Evolutionary conservation across 2,329 filamentous ascomycete genomes (phyloP).

Genomic region (Fusarium poae): DNA sequence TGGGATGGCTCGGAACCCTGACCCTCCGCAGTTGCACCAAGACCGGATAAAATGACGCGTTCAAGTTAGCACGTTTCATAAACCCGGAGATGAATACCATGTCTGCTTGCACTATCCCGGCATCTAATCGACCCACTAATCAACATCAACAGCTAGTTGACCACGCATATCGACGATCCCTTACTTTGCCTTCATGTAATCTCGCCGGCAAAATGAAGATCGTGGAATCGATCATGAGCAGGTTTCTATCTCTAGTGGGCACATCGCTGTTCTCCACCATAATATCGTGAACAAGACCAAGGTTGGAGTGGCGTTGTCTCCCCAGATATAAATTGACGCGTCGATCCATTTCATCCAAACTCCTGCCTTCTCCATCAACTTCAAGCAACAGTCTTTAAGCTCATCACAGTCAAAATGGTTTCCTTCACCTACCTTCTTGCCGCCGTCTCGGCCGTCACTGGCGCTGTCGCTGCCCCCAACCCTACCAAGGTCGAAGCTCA

Average conservation of each 20-base stretch:
- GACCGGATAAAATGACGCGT: conserved; percentile 28
- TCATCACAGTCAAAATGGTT: conserved; percentile 35
- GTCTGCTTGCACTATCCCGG: conserved; percentile 4
- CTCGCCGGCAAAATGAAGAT: conserved; percentile 35
- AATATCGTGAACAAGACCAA: background rate
- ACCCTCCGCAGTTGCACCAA: conserved; percentile 35
- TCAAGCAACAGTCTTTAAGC: background rate
- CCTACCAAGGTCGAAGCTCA: conserved; percentile 27
- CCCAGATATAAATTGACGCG: conserved; percentile 31
- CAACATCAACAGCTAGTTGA: background rate
- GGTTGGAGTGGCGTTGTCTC: background rate
- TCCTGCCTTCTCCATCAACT: background rate
- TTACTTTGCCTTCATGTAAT: conserved; percentile 8
- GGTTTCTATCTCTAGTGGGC: background rate
- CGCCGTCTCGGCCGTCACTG: conserved; percentile 36
- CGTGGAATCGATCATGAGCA: conserved; percentile 9
- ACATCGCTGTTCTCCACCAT: conserved; percentile 16
- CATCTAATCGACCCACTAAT: conserved; percentile 27
- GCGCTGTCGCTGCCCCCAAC: conserved; percentile 41
- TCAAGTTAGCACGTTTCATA: conserved; percentile 22
- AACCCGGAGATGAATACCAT: conserved; percentile 29
- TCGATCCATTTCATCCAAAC: background rate
- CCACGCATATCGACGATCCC: conserved; percentile 4
- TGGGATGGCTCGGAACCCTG: conserved; percentile 25
- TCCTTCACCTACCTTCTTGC: conserved; percentile 43